These are phyloP conservation scores for Nidularia sp. DNA, from an alignment of 768 basidiomycete genomes.

Conservation along the genomic window DNA sequence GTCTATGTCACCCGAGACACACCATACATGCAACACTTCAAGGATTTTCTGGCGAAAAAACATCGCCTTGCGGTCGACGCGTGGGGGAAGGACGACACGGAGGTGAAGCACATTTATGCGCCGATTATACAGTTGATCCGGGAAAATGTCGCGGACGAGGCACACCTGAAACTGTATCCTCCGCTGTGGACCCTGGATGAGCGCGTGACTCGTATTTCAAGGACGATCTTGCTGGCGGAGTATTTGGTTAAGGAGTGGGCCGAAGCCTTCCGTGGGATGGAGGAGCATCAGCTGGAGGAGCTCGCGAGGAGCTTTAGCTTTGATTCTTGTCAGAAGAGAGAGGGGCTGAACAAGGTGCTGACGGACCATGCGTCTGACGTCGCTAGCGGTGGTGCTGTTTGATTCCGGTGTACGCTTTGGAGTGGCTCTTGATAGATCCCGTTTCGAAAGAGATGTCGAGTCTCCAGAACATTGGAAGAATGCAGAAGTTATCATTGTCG, in stretches of 20 bases:
- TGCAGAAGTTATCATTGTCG: no score
- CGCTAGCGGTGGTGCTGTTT: conserved; percentile 1
- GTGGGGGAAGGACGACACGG: conserved; percentile 68
- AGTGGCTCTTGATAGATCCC: no score
- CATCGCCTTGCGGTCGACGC: conserved; percentile 72
- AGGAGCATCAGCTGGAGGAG: conserved; percentile 57
- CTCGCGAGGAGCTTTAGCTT: conserved; percentile 73
- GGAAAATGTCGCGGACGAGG: conserved; percentile 42
- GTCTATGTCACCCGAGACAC: conserved; percentile 64
- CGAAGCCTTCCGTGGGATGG: conserved; percentile 57
- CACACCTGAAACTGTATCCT: conserved; percentile 49
- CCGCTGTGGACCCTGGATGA: conserved; percentile 61
- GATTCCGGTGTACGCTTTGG: no score
- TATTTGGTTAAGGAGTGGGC: conserved; percentile 74
- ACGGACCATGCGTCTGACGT: conserved; percentile 29
- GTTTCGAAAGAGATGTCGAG: no score
- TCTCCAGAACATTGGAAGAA: no score
- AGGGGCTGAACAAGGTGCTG: conserved; percentile 57
- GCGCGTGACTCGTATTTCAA: conserved; percentile 58
- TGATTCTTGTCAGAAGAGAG: conserved; percentile 65
- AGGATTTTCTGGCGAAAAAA: conserved; percentile 68
- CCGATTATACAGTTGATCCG: conserved; percentile 62
- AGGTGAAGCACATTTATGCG: conserved; percentile 56
- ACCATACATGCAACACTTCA: conserved; percentile 66
- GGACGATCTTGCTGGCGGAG: conserved; percentile 68